Percentiles rank a stretch among this genome's conserved stretches.
phyloP scores from a whole-genome alignment of 306 rosid genomes.

The Trichosanthes truncata region DNA sequence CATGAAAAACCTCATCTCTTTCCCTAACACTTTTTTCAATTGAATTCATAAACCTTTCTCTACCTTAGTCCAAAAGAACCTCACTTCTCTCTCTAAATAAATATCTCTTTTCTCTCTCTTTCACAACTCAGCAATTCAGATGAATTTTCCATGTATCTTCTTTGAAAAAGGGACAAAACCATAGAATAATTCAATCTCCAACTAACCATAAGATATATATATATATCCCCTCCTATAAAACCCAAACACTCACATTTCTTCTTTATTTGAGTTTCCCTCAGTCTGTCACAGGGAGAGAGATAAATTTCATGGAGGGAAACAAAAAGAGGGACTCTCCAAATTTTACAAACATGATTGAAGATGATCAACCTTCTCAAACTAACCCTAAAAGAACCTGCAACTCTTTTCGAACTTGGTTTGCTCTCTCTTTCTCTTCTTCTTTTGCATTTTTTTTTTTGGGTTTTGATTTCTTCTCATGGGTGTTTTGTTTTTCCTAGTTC shows the following conservation, averaged over 20 bases:
- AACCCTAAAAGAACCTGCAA: not conserved
- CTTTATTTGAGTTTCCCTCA: too few species aligned
- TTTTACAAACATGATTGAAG: not conserved
- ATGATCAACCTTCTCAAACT: not conserved
- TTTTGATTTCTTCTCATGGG: not conserved
- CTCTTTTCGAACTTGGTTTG: not conserved
- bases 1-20: too few species aligned
- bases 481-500: not conserved
- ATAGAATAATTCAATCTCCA: too few species aligned
- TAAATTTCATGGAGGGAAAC: not conserved
- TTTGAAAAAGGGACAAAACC: too few species aligned
- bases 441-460: not conserved
- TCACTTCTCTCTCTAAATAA: too few species aligned
- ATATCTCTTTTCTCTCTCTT: too few species aligned
- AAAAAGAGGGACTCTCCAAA: not conserved
- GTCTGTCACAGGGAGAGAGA: not conserved
- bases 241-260: not conserved
- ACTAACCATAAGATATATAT: too few species aligned
- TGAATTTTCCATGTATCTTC: too few species aligned
- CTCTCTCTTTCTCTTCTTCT: not conserved
- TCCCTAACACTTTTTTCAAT: too few species aligned
- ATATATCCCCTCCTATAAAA: not conserved
- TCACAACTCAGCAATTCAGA: too few species aligned
- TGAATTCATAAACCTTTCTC: too few species aligned
- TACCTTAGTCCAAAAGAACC: too few species aligned